Evolutionary conservation across 352 stramenopile genomes (phyloP), one percentile per base, ranked within the genome.

Genomic region (Phytophthora boehmeriae): DNA sequence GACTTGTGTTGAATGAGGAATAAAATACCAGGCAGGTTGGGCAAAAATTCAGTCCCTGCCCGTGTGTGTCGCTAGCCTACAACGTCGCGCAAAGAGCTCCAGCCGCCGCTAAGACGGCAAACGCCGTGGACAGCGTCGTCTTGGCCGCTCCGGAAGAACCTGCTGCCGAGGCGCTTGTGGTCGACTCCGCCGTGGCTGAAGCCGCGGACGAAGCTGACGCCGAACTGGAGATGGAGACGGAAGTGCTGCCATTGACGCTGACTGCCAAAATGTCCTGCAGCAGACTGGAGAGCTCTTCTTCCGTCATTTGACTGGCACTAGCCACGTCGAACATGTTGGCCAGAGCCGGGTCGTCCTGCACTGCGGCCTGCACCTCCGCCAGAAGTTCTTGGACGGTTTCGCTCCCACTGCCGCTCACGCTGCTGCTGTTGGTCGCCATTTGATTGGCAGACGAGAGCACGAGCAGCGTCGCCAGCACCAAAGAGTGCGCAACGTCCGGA

Each of bases 261-360:
- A 67, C 47, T 32, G 30, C 54, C 38, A 79, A 49, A 16, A 79
- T 46, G 19, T 69, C 63, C 42, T 59, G 55, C 23, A 79, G 54
- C n/a, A 72, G 53, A 43, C 44, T 52, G 48, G 62, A 62, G 49
- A 79, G 71, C 63, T 74, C 67, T 23, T 56, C 45, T 42, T 79
- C 71, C 41, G 63, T 79, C 67, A 79, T 70, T 47, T 76, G 36
- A 38, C 60, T 75, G 23, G 71, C 52, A 32, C 58, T 63, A 5
- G 59, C 53, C 27, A 79, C 66, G 53, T 79, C 59, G 39, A 79
- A 76, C 63, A 79, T 76, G 45, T 71, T 55, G 23, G 71, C 60
- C 10, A 79, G 67, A 49, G 59, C 71, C n/a, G 53, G 59, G 48
- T 79, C 59, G 32, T 56, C 52, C 8, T 55, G 56, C 43, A 79